These are phyloP conservation scores for Neurospora tetrasperma DNA, from an alignment of 495 filamentous ascomycete species.

Conservation along the genomic window DNA sequence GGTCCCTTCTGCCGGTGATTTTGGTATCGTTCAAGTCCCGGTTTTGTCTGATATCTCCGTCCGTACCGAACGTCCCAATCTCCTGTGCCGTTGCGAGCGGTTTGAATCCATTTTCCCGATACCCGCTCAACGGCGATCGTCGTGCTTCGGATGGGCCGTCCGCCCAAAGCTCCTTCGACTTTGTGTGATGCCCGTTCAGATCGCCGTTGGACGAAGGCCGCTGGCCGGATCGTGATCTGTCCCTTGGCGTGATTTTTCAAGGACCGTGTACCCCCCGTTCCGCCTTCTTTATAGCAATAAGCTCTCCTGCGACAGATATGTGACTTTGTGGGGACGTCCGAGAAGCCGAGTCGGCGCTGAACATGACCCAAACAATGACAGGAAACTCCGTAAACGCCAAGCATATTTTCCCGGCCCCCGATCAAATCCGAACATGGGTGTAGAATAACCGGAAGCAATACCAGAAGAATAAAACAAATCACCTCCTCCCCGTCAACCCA, in stretches of 20 bases:
- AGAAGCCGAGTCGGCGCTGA: neutral
- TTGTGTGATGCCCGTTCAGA: neutral
- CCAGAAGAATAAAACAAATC: slow-evolving; percentile 1
- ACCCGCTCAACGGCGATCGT: neutral
- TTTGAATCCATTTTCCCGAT: neutral
- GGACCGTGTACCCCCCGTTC: neutral
- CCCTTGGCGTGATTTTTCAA: too few relatives aligned
- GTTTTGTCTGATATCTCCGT: neutral
- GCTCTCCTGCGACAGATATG: neutral
- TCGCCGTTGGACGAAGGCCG: neutral
- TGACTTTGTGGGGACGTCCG: neutral
- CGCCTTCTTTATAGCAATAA: neutral
- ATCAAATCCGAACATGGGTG: neutral
- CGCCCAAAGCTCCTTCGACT: neutral
- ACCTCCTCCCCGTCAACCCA: slow-evolving; percentile 52
- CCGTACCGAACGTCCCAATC: neutral
- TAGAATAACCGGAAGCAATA: neutral
- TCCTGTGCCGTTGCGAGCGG: neutral
- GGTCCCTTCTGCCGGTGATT: neutral
- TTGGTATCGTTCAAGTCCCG: neutral
- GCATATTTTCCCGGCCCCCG: neutral
- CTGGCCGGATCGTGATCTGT: neutral
- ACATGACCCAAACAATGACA: neutral
- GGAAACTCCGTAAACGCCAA: neutral
- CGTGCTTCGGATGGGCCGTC: neutral